Evolutionary conservation across 2,329 filamentous ascomycete species (phyloP), one percentile per base, ranked within the genome.

Genomic region (Penicillium sp.): DNA sequence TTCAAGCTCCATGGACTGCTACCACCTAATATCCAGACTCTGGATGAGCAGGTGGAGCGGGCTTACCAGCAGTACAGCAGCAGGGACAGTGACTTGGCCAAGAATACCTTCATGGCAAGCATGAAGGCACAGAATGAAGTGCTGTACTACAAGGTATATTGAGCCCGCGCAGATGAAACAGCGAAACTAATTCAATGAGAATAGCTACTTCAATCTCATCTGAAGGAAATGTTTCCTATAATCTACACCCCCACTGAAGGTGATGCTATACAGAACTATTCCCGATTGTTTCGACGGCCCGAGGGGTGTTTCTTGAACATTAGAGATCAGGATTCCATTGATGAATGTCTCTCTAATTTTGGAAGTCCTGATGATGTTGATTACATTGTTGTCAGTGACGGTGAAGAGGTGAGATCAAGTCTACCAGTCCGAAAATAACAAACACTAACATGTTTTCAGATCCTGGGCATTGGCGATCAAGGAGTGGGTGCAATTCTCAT

Each of bases 241-340:
- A 87, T 95, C 23, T 95, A 95, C 62, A 95, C 89, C 0, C 89
- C 89, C 0, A 95, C 89, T 0, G 89, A 95, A 69, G 88, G 87
- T 7, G 87, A 94, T 32, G 89, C 89, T 0, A 95, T 95, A 41
- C 81, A 87, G 55, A 86, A 90, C 53, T 95, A 87, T 62, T 93
- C 87, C 0, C 73, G 83, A 0, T 66, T 93, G 0, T 95, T 95
- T 60, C 74, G 89, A 9, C 75, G 80, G 14, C 87, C 89, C 0
- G 85, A 91, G 55, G 89, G 89, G 0, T 89, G 87, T 57, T 94
- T 89, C 55, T 68, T 94, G 41, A 88, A 86, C 57, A 85, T 94
- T 39, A 74, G 81, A 14, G 80, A 89, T 44, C 68, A 78, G 4
- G 81, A 85, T 29, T 72, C 79, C 4, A 78, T 94, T 2, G 77